phyloP scores from a whole-genome alignment of 345 rosid genomes.

The Angophora floribunda region DNA sequence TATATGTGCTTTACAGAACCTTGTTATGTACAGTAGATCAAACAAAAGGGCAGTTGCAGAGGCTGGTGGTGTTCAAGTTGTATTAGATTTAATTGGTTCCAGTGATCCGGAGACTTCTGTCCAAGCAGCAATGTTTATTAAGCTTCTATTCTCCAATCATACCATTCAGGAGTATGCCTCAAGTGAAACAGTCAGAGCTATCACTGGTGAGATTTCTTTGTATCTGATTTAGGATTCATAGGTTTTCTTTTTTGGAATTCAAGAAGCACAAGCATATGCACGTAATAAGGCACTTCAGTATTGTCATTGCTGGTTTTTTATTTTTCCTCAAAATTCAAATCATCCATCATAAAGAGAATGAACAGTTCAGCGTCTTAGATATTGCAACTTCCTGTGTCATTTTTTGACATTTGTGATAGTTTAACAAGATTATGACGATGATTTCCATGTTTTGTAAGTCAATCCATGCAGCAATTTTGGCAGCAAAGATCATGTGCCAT shows the following conservation, averaged over 20 bases:
- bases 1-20: slow-evolving; percentile 95
- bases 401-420: not conserved
- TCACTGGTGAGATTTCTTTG: slow-evolving; percentile 62
- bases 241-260: not conserved
- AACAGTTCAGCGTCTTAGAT: not conserved
- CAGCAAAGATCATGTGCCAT: not conserved
- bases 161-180: slow-evolving; percentile 99
- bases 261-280: not conserved
- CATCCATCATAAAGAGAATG: not conserved
- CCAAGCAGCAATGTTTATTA: slow-evolving; percentile 98
- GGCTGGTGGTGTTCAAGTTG: slow-evolving; percentile 99
- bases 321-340: not conserved
- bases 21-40: slow-evolving; percentile 90
- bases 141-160: slow-evolving; percentile 91
- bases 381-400: not conserved
- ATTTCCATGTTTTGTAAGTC: not conserved
- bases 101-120: slow-evolving; percentile 92
- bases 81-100: slow-evolving; percentile 88
- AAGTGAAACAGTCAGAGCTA: slow-evolving; percentile 95
- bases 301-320: not conserved
- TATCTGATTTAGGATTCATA: not conserved
- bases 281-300: not conserved
- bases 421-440: not conserved
- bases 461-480: not conserved
- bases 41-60: slow-evolving; percentile 99